Evolutionary conservation across 768 basidiomycete genomes (phyloP), one percentile per base, ranked within the genome.

Genomic region (Russula dissimulans): DNA sequence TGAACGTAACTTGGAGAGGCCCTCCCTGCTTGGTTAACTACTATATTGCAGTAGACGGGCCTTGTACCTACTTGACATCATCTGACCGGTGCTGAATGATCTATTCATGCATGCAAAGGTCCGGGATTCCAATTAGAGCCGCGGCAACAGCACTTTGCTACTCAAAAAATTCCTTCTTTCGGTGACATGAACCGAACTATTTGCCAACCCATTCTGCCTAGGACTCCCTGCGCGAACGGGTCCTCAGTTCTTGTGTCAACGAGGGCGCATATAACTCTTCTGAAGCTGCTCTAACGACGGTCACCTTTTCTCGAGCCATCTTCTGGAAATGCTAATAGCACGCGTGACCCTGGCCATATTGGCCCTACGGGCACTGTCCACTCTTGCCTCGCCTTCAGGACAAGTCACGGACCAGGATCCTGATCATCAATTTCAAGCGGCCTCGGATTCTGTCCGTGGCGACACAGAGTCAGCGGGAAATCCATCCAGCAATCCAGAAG

Each of bases 161-260:
- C 8, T 39, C 10, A 51, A 18, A 5, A 10, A 45, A 0, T 22
- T 45, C 32, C 1, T 18, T 5, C 43, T 12, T 8, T 5, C 14
- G 18, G 39, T 58, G 31, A 17, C 50, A 52, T 46, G 32, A 45
- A 39, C 57, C 57, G 57, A 58, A 46, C n/a, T n/a, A 15, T 45
- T 8, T 3, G 18, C 34, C 17, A 22, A 15, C 4, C 2, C 26
- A 1, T 42, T 11, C 10, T 45, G 22, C n/a, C 22, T 1, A 38
- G 1, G 12, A 10, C 10, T 18, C 7, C 26, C 1, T n/a, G 1
- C 15, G 5, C 32, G 48, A 38, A 5, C 11, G 17, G 50, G 8
- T 38, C 12, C 34, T 44, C 32, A 31, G 10, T 44, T 18, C 32
- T 26, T 56, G 4, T 26, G 44, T 46, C 44, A 56, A 38, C 5